Base-by-base conservation (phyloP, 2,329 filamentous ascomycete species). In the Epichloe brachyelytri region DNA sequence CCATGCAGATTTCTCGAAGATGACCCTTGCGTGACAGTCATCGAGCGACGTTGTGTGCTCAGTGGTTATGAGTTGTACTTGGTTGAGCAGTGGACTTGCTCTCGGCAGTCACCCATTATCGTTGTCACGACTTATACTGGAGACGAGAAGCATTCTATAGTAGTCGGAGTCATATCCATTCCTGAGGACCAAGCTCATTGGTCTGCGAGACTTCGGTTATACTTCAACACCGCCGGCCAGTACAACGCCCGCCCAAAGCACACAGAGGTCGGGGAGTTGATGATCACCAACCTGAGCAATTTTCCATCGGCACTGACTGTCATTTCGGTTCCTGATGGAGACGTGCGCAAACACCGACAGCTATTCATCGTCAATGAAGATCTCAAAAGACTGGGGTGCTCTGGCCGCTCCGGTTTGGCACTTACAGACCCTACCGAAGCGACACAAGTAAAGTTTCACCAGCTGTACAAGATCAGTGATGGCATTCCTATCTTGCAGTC, bases 11-110 rank as follows among this genome's bases (percentile, higher is more conserved):
- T 91, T 62, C 79, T 98, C 20, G 86, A 95, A 70, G 86, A 94
- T 63, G 93, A 97, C 57, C 74, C 82, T 1, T 80, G 78, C 5
- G 89, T 88, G 4, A 76, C 74, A 3, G 81, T 95, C 7, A 74
- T 95, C 56, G 80, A 90, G 58, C 83, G 85, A 49, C 80, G 81
- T 51, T 75, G 77, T 47, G 72, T 78, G 47, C 76, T 98, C 5
- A 71, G 79, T 54, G 91, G 91, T 57, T 97, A 96, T 68, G 90
- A 97, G 66, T 75, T 91, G 55, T 97, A 97, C 67, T 71, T 97
- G 15, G 88, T 97, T 57, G 93, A 97, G 66, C 93, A 98, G 74
- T 98, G 93, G 93, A 88, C 88, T 5, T 96, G 90, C 67, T 96
- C 91, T 12, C 82, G 93, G 49, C 78, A 82, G 51, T 88, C 94